Base-by-base conservation (phyloP, 73 alveolate species). In the Paramecium caudatum region DNA sequence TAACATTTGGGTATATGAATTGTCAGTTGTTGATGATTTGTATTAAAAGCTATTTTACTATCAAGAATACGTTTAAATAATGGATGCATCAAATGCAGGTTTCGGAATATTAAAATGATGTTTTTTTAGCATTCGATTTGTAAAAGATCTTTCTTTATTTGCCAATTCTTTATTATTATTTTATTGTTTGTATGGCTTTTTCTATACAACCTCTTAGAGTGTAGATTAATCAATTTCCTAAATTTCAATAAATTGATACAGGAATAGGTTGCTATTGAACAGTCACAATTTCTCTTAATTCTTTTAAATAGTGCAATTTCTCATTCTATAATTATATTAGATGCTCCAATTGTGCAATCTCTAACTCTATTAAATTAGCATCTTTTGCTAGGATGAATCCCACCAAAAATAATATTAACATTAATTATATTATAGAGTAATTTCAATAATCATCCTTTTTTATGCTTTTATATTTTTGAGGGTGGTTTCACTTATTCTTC, bases 131-230 rank as follows among this genome's bases (percentile, higher is more conserved):
- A 55, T 55, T 55, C 80, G 23, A 55, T 55, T 55, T 19, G 80
- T 55, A 10, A 55, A 55, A 10, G 80, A 55, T 55, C 80, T 55
- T 43, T 55, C 80, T 21, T 55, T 55, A 55, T 55, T 55, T 23
- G 30, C 23, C 23, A 3, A 27, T 8, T 55, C 23, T 10, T 55
- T 55, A 3, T 9, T 21, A 55, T 7, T 27, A 55, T 10, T 55
- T 21, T 55, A 21, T 27, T 8, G 8, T 10, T 55, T 23, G 21
- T 23, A 23, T 27, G 80, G 46, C n/a, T 55, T 55, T 43, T 55
- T 55, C 16, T 55, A 55, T 55, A 55, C 80, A 55, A 55, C 16
- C 10, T 55, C 80, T 55, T 55, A 55, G 43, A 55, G 80, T 55
- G 16, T 25, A 27, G 23, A 16, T 23, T 55, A 55, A 55, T 55